phyloP scores from a whole-genome alignment of 345 rosid genomes.

The Ailanthus altissimus region DNA sequence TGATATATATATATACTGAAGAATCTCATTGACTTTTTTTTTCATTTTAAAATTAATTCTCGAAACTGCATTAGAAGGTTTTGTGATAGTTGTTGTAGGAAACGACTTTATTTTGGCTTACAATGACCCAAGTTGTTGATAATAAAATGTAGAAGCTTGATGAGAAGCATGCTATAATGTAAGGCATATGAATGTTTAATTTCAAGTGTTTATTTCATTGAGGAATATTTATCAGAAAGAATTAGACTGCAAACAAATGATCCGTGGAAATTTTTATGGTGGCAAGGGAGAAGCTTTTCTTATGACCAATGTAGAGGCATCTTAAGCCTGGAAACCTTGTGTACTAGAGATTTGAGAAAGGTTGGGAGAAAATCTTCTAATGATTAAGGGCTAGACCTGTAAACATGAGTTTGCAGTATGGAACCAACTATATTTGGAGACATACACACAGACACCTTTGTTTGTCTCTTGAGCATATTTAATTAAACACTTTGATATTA shows the following conservation, averaged over 20 bases:
- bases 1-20: background rate
- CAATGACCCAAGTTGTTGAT: background rate
- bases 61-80: too few relatives aligned
- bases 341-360: background rate
- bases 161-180: background rate
- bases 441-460: background rate
- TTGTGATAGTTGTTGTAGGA: background rate
- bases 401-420: conserved; percentile 1
- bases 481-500: background rate
- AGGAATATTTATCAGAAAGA: background rate
- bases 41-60: too few relatives aligned
- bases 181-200: background rate
- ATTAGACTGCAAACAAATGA: background rate
- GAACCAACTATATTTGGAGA: background rate
- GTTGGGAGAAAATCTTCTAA: background rate
- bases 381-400: background rate
- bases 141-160: background rate
- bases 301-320: background rate
- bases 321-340: conserved; percentile 7
- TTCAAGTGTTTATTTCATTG: background rate
- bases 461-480: background rate
- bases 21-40: too few relatives aligned
- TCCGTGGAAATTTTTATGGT: background rate
- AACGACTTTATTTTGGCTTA: background rate
- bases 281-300: background rate